Conservation (phyloP, 257 asterid genomes). For the Solanum sparsipilum region DNA sequence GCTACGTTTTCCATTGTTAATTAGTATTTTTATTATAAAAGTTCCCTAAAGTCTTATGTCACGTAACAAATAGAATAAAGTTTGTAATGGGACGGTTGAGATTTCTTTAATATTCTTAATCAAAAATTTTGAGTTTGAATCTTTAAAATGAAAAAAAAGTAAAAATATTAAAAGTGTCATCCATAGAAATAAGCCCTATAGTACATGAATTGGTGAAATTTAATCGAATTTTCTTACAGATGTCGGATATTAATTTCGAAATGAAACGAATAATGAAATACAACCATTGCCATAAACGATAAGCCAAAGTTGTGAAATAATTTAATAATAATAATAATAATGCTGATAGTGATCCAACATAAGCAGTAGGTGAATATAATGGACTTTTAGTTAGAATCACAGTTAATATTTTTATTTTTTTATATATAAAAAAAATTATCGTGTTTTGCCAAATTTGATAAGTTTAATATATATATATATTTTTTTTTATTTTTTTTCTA, state of each 20-base stretch:
- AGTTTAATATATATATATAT: not conserved
- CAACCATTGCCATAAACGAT: not conserved
- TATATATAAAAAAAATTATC: not conserved
- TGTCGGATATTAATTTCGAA: not conserved
- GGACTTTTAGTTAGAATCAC: not conserved
- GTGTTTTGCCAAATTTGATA: not conserved
- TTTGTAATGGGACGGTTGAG: rapidly evolving
- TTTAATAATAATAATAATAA: not conserved
- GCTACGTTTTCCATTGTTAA: not conserved
- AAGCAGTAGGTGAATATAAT: not conserved
- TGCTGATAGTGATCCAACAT: not conserved
- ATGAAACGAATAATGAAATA: not conserved
- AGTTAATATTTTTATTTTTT: not conserved
- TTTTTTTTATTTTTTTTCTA: not conserved
- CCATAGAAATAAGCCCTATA: not conserved
- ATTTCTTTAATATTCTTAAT: not conserved
- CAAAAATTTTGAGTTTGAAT: rapidly evolving
- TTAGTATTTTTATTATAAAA: not conserved
- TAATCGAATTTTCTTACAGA: rapidly evolving
- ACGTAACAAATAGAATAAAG: not conserved
- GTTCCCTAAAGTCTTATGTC: not conserved
- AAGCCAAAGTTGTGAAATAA: not conserved
- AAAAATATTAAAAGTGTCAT: rapidly evolving
- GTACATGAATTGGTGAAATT: not conserved
- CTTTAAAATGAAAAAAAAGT: not conserved